Evolutionary conservation across 371 early-diverging fungal species (phyloP).

Genomic region (Zopfochytrium polystomum): DNA sequence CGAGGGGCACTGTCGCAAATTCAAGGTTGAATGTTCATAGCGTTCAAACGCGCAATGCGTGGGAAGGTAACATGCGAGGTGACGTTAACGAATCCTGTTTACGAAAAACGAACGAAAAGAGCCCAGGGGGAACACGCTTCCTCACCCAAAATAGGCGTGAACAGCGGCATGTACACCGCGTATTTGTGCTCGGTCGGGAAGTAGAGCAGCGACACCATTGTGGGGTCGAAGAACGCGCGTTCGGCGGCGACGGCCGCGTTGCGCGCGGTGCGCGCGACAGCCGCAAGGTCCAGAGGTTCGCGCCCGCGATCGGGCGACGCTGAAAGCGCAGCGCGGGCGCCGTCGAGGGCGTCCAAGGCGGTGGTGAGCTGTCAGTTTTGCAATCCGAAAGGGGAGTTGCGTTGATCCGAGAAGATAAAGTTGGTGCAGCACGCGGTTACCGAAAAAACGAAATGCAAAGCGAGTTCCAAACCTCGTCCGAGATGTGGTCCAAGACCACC

Average conservation of each 20-base stretch:
- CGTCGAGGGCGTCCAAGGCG: background rate
- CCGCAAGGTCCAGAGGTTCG: background rate
- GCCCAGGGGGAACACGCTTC: background rate
- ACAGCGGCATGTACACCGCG: constrained; percentile 95
- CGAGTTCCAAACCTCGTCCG: constrained; percentile 47
- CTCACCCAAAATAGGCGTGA: constrained; percentile 81
- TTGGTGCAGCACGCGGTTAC: background rate
- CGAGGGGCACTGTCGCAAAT: too few relatives aligned
- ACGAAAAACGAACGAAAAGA: too few relatives aligned
- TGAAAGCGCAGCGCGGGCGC: background rate
- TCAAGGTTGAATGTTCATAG: too few relatives aligned
- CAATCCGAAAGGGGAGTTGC: background rate
- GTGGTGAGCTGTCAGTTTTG: background rate
- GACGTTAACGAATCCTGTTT: too few relatives aligned
- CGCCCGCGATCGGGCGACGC: too few relatives aligned
- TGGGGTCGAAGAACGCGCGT: constrained; percentile 92
- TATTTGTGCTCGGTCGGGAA: constrained; percentile 96
- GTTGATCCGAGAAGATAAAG: background rate
- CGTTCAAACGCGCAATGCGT: too few relatives aligned
- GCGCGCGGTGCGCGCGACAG: constrained; percentile 26
- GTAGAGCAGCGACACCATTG: constrained; percentile 93
- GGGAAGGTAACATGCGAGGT: too few relatives aligned
- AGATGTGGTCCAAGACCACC: constrained; percentile 86
- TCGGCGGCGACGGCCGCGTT: constrained; percentile 70
- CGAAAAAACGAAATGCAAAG: constrained; percentile 10